phyloP scores from a whole-genome alignment of 805 yeast genomes.

The Cyberlindnera misumaiensis region DNA sequence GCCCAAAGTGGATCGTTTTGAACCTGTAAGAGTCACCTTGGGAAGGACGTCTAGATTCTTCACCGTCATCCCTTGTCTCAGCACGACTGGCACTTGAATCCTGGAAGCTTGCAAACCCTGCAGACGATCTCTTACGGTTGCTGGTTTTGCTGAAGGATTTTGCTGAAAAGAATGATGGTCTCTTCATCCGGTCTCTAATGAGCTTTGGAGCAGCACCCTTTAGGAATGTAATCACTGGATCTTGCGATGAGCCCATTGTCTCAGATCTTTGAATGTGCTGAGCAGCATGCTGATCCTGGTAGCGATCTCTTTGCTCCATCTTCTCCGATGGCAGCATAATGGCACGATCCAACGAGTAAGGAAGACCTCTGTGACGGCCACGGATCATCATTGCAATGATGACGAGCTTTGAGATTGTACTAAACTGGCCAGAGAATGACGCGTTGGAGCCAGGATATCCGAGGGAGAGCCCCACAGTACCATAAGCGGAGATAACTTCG shows the following conservation, averaged over 20 bases:
- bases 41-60: too few species aligned
- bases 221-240: constrained; percentile 24
- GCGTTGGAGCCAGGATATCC: constrained; percentile 68
- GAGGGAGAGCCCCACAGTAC: constrained; percentile 88
- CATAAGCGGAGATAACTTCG: constrained; percentile 91
- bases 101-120: too few species aligned
- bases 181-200: constrained; percentile 17
- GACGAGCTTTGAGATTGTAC: constrained; percentile 69
- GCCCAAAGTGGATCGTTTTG: constrained; percentile 13
- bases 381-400: constrained; percentile 86
- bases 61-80: too few species aligned
- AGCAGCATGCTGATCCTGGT: constrained; percentile 24
- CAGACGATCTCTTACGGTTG: not conserved
- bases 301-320: constrained; percentile 52
- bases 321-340: constrained; percentile 74
- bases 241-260: constrained; percentile 18
- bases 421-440: constrained; percentile 70
- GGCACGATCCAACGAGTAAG: constrained; percentile 90
- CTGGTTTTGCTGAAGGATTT: not conserved
- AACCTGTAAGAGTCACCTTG: constrained; percentile 1
- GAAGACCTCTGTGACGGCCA: constrained; percentile 95
- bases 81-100: too few species aligned
- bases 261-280: constrained; percentile 12
- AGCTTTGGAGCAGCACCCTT: constrained; percentile 24
- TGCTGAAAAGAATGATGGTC: constrained; percentile 18